These are phyloP conservation scores for Paramyrothecium sp. DNA, from an alignment of 2,329 filamentous ascomycete species.

Conservation along the genomic window DNA sequence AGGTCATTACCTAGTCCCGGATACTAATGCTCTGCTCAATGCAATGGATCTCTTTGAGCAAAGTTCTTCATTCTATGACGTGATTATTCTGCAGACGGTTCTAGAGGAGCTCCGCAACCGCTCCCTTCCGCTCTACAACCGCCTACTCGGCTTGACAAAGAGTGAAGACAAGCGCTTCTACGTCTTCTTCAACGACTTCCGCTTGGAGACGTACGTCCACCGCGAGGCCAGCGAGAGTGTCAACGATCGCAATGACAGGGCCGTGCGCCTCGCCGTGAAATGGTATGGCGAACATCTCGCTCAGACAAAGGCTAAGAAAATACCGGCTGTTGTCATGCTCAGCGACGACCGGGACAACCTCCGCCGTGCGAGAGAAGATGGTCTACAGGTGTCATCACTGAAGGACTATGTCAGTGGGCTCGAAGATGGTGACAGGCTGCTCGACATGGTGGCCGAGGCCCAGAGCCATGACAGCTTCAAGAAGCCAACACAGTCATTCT, in stretches of 20 bases:
- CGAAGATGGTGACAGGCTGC: conserved; percentile 77
- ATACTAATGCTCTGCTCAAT: conserved; percentile 93
- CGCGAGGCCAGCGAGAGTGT: conserved; percentile 79
- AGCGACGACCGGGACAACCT: conserved; percentile 91
- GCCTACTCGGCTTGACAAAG: conserved; percentile 84
- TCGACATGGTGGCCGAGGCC: conserved; percentile 89
- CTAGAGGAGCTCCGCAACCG: conserved; percentile 94
- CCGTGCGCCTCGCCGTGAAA: conserved; percentile 78
- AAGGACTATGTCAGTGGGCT: conserved; percentile 80
- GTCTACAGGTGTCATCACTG: conserved; percentile 67
- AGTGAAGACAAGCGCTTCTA: conserved; percentile 98
- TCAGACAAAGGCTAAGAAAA: conserved; percentile 56
- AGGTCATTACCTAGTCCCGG: conserved; percentile 92
- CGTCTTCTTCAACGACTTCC: conserved; percentile 98
- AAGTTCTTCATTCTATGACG: conserved; percentile 87
- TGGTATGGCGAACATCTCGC: conserved; percentile 88
- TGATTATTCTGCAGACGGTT: conserved; percentile 94
- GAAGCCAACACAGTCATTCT: conserved; percentile 69
- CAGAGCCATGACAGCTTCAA: conserved; percentile 65
- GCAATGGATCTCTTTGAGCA: conserved; percentile 98
- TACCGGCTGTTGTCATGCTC: conserved; percentile 85
- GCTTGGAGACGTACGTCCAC: conserved; percentile 82
- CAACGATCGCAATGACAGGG: conserved; percentile 94
- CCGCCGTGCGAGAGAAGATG: conserved; percentile 74
- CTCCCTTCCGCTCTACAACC: conserved; percentile 92